Base-by-base conservation (phyloP, 2,329 filamentous ascomycete species). In the Aspergillus bombycis region DNA sequence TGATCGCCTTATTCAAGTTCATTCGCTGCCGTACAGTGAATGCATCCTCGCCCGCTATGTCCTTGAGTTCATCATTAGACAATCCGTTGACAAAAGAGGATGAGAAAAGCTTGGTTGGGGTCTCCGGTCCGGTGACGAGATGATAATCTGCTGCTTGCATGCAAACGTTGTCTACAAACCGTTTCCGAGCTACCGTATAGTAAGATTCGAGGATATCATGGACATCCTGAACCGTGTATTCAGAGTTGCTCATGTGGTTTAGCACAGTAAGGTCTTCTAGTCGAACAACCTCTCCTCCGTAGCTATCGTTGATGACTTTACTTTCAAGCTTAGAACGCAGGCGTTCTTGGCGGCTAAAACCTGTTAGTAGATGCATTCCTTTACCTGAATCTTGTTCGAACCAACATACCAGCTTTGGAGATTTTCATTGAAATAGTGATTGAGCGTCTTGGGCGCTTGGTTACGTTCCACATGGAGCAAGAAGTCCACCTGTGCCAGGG, bases 91-190 rank as follows among this genome's bases (percentile, higher is more conserved):
- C 80, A 46, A 84, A 84, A 0, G 80, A 72, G 0, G 86, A 79
- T 0, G 79, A 83, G 50, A 91, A 83, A 0, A 86, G 74, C 11
- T 75, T 78, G 2, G 89, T 75, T 0, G 88, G 88, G 7, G 84
- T 84, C 0, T 79, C 66, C 0, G 80, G 70, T 0, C 84, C 82
- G 1, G 75, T 76, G 0, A 90, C 74, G 0, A 91, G 78, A 63
- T 81, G 80, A 68, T 87, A 76, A 50, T 85, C 82, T 1, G 85
- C 77, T 0, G 82, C 86, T 65, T 91, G 88, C 64, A 84, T 82
- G 69, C 81, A 87, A 1, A 92, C 74, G 3, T 80, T 83, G 67
- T 92, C 89, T 1, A 89, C 82, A 62, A 92, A 90, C 0, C 88
- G 83, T 69, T 85, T 85, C 14, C 79, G 80, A 0, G 87, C 81